Percentiles rank a stretch among this genome's conserved stretches.
phyloP scores from a whole-genome alignment of 139 green algal species.

The Coccomyxa sp. region DNA sequence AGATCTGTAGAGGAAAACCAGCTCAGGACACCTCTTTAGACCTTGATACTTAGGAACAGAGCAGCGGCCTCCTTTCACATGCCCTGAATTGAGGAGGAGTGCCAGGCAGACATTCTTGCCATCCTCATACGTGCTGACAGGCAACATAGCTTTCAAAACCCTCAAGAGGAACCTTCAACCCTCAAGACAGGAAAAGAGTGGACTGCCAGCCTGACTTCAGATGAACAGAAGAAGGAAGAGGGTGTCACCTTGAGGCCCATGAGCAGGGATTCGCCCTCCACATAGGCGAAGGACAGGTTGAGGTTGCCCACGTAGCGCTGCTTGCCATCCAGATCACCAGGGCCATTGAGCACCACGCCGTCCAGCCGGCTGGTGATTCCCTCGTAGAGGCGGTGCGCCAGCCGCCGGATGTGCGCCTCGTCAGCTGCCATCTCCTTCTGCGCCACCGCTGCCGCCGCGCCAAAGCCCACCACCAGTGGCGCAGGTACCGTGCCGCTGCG shows the following conservation, averaged over 20 bases:
- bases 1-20: too few species aligned
- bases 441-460: slow-evolving; percentile 80
- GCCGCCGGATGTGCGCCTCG: slow-evolving; percentile 22
- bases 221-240: neutral
- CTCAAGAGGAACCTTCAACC: neutral
- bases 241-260: slow-evolving; percentile 92
- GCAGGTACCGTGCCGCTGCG: slow-evolving; percentile 79
- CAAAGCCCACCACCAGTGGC: slow-evolving; percentile 86
- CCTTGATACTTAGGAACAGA: too few species aligned
- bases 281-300: slow-evolving; percentile 97
- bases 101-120: too few species aligned
- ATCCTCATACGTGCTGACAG: too few species aligned
- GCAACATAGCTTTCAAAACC: neutral
- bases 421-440: slow-evolving; percentile 64
- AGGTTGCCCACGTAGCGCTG: slow-evolving; percentile 86
- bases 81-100: too few species aligned
- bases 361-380: slow-evolving; percentile 73
- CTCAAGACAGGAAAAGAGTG: neutral
- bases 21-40: too few species aligned
- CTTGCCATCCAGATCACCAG: slow-evolving; percentile 5
- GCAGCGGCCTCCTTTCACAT: too few species aligned
- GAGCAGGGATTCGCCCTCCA: slow-evolving; percentile 95
- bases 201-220: neutral
- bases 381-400: slow-evolving; percentile 74
- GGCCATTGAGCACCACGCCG: slow-evolving; percentile 70